Percentiles rank a stretch among this genome's conserved stretches.
phyloP scores from a whole-genome alignment of 208 protist species.

The Trypanosoma caninum region DNA sequence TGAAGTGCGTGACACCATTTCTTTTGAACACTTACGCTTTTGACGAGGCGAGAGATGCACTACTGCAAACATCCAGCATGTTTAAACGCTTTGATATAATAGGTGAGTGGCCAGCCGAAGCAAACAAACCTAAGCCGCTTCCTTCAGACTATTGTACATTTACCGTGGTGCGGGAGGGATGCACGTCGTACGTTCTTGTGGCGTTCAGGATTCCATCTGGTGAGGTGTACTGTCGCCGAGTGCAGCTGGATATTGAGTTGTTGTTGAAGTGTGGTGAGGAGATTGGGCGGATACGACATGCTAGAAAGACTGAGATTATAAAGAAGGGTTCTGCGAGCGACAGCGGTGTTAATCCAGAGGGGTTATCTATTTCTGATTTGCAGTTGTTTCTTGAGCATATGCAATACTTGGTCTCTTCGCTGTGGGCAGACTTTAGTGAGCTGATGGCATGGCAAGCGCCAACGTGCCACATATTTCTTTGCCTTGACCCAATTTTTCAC shows the following conservation, averaged over 20 bases:
- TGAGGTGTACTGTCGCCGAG: conserved; percentile 32
- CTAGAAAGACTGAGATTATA: conserved; percentile 21
- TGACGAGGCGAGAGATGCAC: conserved; percentile 1
- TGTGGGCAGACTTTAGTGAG: conserved; percentile 43
- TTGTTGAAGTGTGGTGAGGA: conserved; percentile 21
- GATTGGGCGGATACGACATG: conserved; percentile 18
- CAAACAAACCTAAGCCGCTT: conserved; percentile 21
- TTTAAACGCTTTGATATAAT: conserved; percentile 21
- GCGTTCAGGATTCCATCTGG: conserved; percentile 53
- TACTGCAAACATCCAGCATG: conserved; percentile 23
- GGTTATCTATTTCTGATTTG: neutral
- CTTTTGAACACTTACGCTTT: conserved; percentile 23
- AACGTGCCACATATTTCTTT: conserved; percentile 58
- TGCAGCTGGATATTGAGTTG: conserved; percentile 18
- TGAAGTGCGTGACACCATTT: conserved; percentile 14
- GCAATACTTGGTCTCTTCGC: conserved; percentile 14
- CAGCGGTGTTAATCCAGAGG: neutral
- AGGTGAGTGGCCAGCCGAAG: conserved; percentile 22
- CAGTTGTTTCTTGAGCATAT: conserved; percentile 18
- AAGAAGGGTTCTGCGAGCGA: neutral
- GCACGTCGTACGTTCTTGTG: conserved; percentile 35
- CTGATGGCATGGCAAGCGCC: conserved; percentile 28
- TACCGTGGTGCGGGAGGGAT: conserved; percentile 23
- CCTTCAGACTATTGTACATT: conserved; percentile 20
- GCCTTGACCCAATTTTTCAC: conserved; percentile 64